Base-by-base conservation (phyloP, 164 flowering plant species). In the Amborella trichopoda region DNA sequence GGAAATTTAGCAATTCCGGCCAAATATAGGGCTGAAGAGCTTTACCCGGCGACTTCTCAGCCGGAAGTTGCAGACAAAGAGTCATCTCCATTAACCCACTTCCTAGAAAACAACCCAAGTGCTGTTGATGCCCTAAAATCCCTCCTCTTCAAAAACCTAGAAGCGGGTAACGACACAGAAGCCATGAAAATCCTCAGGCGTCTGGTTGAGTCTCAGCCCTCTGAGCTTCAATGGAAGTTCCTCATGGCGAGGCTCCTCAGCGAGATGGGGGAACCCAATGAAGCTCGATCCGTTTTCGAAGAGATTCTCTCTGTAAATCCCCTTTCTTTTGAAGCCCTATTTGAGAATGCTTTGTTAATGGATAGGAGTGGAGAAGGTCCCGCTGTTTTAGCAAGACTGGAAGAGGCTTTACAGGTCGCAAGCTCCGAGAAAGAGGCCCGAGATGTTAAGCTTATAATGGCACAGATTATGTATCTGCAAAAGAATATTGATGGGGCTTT, bases 401-500 rank as follows among this genome's bases (percentile, higher is more conserved):
- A 80, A 48, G 72, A 67, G 53, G 82, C 84, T 0, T 41, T 81
- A 34, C 59, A 34, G 42, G 24, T 78, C 3, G 94, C 86, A 0
- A 65, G 63, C 34, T 55, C 59, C 0, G 83, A 73, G 55, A 71
- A 65, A 46, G 94, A 79, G 37, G 79, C 75, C 0, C 62, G 88
- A n/a, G 80, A 81, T 22, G 81, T 80, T 53, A 62, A 67, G 64
- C 49, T 88, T 48, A 76, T 88, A 5, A 76, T 82, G 59, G 97
- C 97, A 10, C 97, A 88, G 62, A 60, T 84, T 17, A 64, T 62
- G 69, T 88, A 68, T 48, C 63, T 88, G 70, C 94, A 78, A 69
- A 82, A 75, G 77, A 68, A 80, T 30, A 71, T 78, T 13, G 94
- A 84, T 3, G 94, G 68, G 43, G 84, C 96, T 0, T 59, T 87